These are phyloP conservation scores for Botrytis hyacinthi DNA, from an alignment of 2,329 filamentous ascomycete species.

Conservation along the genomic window DNA sequence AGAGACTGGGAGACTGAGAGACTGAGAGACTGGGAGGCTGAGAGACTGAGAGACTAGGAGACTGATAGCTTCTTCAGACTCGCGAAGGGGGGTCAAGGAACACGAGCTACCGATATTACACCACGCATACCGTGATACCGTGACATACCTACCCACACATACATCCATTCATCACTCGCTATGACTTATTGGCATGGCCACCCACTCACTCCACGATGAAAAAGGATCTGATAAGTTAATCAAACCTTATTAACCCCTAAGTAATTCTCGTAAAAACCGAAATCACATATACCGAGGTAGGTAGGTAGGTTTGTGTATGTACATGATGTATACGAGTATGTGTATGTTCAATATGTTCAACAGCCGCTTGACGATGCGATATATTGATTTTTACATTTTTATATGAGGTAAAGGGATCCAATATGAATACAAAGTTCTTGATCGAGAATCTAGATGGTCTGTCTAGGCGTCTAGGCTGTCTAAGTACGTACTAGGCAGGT, in stretches of 20 bases:
- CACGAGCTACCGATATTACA: neutral
- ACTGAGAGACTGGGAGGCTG: too few relatives aligned
- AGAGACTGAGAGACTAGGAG: too few relatives aligned
- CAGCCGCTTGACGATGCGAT: neutral
- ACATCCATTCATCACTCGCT: neutral
- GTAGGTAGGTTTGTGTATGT: neutral
- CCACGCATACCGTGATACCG: too few relatives aligned
- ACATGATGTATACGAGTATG: too few relatives aligned
- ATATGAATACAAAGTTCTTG: neutral
- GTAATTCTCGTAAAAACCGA: neutral
- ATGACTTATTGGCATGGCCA: neutral
- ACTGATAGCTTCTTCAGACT: too few relatives aligned
- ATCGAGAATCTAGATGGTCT: neutral
- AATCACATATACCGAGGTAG: neutral
- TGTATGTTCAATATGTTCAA: too few relatives aligned
- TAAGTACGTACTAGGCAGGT: neutral
- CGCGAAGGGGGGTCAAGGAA: neutral
- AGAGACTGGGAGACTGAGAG: neutral
- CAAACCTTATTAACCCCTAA: neutral
- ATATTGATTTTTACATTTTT: neutral
- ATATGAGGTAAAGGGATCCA: neutral
- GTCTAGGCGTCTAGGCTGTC: neutral
- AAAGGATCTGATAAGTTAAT: neutral
- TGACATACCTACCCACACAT: too few relatives aligned
- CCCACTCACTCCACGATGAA: neutral